Conservation (phyloP, 176 grass and related monocot species). For the Dactylis glomerata region DNA sequence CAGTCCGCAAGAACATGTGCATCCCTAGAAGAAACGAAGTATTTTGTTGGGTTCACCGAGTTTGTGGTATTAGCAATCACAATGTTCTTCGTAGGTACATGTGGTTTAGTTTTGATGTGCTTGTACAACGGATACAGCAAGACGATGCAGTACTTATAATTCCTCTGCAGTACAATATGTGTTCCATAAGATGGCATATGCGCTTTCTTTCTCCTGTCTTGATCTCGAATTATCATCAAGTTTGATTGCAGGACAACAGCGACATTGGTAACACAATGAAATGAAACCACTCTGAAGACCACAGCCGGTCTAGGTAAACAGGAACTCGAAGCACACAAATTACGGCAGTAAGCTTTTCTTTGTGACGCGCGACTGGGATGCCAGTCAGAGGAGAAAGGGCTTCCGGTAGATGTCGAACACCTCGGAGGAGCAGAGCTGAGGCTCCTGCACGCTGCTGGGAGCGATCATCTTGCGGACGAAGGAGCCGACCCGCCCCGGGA, state of each 20-base stretch:
- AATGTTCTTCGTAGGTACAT: not conserved
- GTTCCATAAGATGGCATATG: not conserved
- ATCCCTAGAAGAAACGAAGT: not conserved
- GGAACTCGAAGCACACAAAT: not conserved
- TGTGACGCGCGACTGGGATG: not conserved
- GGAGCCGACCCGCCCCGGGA: slow-evolving; percentile 53
- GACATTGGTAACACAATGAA: not conserved
- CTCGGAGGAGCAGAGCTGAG: slow-evolving; percentile 83
- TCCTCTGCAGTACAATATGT: not conserved
- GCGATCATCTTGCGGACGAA: slow-evolving; percentile 61
- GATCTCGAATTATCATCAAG: not conserved
- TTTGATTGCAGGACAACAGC: not conserved
- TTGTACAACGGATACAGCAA: not conserved
- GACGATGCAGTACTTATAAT: not conserved
- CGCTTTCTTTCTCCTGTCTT: not conserved
- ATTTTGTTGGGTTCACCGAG: not conserved
- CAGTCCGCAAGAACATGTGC: not conserved
- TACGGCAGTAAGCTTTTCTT: not conserved
- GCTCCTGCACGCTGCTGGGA: slow-evolving; percentile 69
- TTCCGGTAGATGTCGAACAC: slow-evolving; percentile 76
- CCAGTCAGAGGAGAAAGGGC: slow-evolving; percentile 71
- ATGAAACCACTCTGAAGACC: not conserved
- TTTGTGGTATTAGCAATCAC: not conserved
- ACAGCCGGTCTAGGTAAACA: not conserved
- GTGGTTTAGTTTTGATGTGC: not conserved